These are phyloP conservation scores for Citrus australasica DNA, from an alignment of 345 rosid species.

Conservation along the genomic window DNA sequence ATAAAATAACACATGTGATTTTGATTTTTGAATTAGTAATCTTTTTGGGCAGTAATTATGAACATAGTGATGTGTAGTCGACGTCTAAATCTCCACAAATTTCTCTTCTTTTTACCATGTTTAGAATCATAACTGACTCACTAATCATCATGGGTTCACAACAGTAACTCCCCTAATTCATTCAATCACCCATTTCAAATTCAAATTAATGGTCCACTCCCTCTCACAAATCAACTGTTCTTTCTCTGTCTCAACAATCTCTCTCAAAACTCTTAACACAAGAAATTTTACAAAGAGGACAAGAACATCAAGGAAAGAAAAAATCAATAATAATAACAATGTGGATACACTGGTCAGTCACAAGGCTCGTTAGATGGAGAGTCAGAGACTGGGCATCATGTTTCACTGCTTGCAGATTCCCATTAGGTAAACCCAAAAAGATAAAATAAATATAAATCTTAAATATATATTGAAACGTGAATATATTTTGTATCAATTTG, in stretches of 20 bases:
- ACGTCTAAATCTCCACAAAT: constrained; percentile 14
- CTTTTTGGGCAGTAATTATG: background rate
- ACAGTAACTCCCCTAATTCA: constrained; percentile 35
- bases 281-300: background rate
- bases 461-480: no score
- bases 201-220: constrained; percentile 33
- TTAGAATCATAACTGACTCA: constrained; percentile 31
- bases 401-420: constrained; percentile 52
- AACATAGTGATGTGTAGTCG: constrained; percentile 3
- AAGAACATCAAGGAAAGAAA: background rate
- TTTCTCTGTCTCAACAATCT: constrained; percentile 6
- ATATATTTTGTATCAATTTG: background rate
- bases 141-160: constrained; percentile 34
- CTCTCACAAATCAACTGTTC: constrained; percentile 26
- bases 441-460: background rate
- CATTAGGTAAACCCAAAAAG: constrained; percentile 34
- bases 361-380: constrained; percentile 55
- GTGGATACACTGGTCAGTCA: constrained; percentile 46
- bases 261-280: background rate
- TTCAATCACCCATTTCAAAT: constrained; percentile 40
- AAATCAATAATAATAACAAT: constrained; percentile 5
- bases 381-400: constrained; percentile 62
- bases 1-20: background rate
- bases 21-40: background rate
- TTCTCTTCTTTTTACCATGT: constrained; percentile 31